A percentile compares a stretch with the other conserved stretches of the same genome.
Conservation (phyloP, 768 basidiomycete species). For the Jaapia argillacea region DNA sequence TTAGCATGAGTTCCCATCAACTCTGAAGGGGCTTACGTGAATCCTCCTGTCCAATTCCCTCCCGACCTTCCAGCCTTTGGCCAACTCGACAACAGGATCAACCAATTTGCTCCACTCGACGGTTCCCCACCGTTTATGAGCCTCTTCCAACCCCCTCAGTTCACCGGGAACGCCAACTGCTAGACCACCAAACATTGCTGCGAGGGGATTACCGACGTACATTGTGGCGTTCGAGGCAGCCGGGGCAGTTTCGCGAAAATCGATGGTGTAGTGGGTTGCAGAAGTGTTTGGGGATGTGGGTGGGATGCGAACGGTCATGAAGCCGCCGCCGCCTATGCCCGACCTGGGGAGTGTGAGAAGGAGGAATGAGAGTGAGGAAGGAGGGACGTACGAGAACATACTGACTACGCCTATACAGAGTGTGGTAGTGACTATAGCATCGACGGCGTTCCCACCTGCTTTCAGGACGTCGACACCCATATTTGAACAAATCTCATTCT, state of each 20-base stretch:
- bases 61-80: constrained; percentile 72
- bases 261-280: constrained; percentile 57
- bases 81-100: constrained; percentile 63
- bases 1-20: neutral
- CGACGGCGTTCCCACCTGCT: constrained; percentile 85
- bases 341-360: constrained; percentile 32
- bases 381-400: constrained; percentile 63
- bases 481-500: constrained; percentile 78
- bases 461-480: constrained; percentile 72
- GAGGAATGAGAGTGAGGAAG: constrained; percentile 4
- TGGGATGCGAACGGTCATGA: constrained; percentile 76
- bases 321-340: constrained; percentile 83
- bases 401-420: constrained; percentile 80
- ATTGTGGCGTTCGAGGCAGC: constrained; percentile 63
- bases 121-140: constrained; percentile 73
- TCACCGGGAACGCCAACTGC: constrained; percentile 90
- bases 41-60: constrained; percentile 68
- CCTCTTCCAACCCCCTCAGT: constrained; percentile 76
- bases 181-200: constrained; percentile 66
- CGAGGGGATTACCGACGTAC: constrained; percentile 48
- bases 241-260: constrained; percentile 88
- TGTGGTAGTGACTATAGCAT: constrained; percentile 72
- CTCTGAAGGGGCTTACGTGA: constrained; percentile 37
- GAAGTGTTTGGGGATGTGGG: constrained; percentile 25
- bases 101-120: constrained; percentile 75